Conservation (phyloP, 2,329 filamentous ascomycete genomes). For the Calycina herbarum region DNA sequence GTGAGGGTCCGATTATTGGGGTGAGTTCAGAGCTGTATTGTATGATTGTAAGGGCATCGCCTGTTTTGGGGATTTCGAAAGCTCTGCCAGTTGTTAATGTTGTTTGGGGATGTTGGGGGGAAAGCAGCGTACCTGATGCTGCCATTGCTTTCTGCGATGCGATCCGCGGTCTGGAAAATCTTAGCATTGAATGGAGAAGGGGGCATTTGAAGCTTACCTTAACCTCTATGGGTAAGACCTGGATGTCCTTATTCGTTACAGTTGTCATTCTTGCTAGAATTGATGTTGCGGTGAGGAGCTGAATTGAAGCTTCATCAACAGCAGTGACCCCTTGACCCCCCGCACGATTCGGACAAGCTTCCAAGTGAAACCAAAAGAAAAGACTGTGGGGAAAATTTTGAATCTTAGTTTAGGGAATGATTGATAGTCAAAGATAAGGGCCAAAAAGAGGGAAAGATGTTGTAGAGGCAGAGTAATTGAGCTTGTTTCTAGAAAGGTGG, state of each 20-base stretch:
- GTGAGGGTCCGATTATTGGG: conserved; percentile 38
- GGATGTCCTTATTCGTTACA: conserved; percentile 26
- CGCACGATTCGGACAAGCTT: not conserved
- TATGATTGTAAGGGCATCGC: conserved; percentile 38
- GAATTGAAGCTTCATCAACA: not conserved
- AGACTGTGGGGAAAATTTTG: not conserved
- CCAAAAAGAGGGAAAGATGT: not conserved
- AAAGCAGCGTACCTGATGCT: conserved; percentile 24
- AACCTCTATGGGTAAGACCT: conserved; percentile 20
- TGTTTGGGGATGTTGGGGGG: not conserved
- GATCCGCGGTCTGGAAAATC: conserved; percentile 25
- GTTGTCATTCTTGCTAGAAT: conserved; percentile 23
- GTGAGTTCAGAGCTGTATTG: conserved; percentile 42
- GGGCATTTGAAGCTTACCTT: conserved; percentile 17
- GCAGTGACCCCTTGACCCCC: not conserved
- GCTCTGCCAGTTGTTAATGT: conserved; percentile 22
- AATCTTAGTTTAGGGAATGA: not conserved
- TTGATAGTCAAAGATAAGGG: not conserved
- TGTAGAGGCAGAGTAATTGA: not conserved
- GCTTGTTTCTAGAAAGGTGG: no score
- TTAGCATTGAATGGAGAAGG: conserved; percentile 6
- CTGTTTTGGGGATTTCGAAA: conserved; percentile 14
- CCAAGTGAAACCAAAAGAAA: conserved; percentile 1
- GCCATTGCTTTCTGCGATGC: conserved; percentile 29
- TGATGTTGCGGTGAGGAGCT: not conserved